Evolutionary conservation across 768 basidiomycete genomes (phyloP).

Genomic region (Amanita polypyramis): DNA sequence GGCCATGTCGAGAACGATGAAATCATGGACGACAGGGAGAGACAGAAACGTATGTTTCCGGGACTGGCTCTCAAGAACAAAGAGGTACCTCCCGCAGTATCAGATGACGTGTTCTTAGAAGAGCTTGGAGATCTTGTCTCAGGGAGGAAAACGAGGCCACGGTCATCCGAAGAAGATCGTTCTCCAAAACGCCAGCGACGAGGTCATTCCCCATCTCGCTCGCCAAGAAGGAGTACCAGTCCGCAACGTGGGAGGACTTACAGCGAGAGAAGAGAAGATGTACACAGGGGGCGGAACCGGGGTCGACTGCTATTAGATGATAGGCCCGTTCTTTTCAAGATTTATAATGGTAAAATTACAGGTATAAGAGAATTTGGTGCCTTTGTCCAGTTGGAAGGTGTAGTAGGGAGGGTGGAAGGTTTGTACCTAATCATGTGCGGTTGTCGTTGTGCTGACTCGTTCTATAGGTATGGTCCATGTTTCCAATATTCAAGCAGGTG

Average conservation of each 20-base stretch:
- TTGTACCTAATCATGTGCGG: constrained; percentile 16
- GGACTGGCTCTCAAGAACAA: constrained; percentile 78
- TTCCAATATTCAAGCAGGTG: constrained; percentile 79
- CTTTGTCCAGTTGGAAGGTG: constrained; percentile 83
- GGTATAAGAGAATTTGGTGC: constrained; percentile 94
- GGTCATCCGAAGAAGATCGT: constrained; percentile 30
- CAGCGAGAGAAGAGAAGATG: constrained; percentile 17
- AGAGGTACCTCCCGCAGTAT: constrained; percentile 45
- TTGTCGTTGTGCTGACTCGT: constrained; percentile 5
- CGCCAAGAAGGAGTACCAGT: constrained; percentile 40
- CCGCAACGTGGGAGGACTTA: constrained; percentile 37
- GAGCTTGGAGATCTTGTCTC: constrained; percentile 88
- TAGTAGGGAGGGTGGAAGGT: constrained; percentile 86
- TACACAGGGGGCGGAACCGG: constrained; percentile 26
- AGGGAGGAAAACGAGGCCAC: constrained; percentile 47
- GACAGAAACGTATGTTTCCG: constrained; percentile 80
- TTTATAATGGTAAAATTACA: constrained; percentile 80
- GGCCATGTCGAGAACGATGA: constrained; percentile 21
- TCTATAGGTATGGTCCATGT: constrained; percentile 90
- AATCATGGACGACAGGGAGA: constrained; percentile 52
- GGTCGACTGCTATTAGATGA: constrained; percentile 51
- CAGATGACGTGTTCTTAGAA: constrained; percentile 76
- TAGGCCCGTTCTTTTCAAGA: constrained; percentile 84
- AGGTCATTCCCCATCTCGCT: constrained; percentile 33
- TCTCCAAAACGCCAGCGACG: constrained; percentile 54